Base-by-base conservation (phyloP, 2,329 filamentous ascomycete genomes). In the Epichloe gansuensis region DNA sequence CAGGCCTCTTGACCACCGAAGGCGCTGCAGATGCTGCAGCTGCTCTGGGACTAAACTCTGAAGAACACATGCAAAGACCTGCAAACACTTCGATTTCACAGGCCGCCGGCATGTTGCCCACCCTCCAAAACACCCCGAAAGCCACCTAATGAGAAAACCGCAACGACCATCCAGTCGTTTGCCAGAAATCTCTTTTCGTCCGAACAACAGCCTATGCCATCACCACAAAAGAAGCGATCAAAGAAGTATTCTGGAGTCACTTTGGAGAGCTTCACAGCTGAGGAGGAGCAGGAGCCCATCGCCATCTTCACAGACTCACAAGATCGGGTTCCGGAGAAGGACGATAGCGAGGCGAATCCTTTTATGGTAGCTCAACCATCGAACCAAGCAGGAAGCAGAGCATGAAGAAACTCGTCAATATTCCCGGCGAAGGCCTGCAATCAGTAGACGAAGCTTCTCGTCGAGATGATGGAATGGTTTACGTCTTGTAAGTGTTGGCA, bases 221-320 rank as follows among this genome's bases (percentile, higher is more conserved):
- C 75, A 35, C 78, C 81, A 8, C 79, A 75, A 61, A 83, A 81
- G 68, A 72, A 71, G 58, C 75, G 75, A 59, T 63, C 72, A 46
- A 81, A 79, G 68, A 80, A 80, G 65, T 77, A 80, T 64, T 73
- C 69, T 5, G 75, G 76, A 49, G 67, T 76, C 44, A 71, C 74
- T 11, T 61, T 83, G 57, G 76, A 78, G 56, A 83, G 79, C 67
- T 83, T 85, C 62, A 70, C 68, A 25, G 75, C 68, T 7, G 77
- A 81, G 49, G 75, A 78, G n/a, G 69, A 75, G 7, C 75, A 80
- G 43, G 72, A 75, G 43, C 66, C 74, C n/a, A 86, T 91, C 59
- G 67, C 78, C 57, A 88, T 91, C 61, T 91, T 82, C 63, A 90
- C 85, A 42, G 87, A 93, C 65, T 81, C 86, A 1, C 84, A 89